Evolutionary conservation across 75 land plant genomes (phyloP).

Genomic region (Cunninghamia lanceolata): DNA sequence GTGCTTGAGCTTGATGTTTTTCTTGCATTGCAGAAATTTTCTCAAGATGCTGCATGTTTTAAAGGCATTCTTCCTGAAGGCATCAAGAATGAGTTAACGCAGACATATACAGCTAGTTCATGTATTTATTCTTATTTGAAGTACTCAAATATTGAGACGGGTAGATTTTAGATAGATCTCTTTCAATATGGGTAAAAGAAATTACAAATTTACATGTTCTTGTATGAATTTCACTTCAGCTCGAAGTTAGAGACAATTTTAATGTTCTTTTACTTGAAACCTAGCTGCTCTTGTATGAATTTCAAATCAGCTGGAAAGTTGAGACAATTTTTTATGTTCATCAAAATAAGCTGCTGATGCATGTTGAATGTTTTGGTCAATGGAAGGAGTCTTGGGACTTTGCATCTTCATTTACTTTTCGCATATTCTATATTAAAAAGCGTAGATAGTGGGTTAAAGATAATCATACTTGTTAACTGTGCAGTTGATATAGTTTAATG

Average conservation of each 20-base stretch:
- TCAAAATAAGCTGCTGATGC: too few species aligned
- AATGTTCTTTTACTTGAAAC: too few species aligned
- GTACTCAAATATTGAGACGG: background rate
- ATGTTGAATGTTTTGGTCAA: background rate
- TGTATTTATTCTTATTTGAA: constrained; percentile 1
- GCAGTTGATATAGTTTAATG: background rate
- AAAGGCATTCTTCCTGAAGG: background rate
- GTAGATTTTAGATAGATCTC: background rate
- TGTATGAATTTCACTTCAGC: background rate
- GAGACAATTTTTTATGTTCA: too few species aligned
- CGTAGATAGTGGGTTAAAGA: too few species aligned
- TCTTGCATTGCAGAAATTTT: background rate
- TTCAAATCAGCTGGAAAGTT: too few species aligned
- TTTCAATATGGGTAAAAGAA: background rate
- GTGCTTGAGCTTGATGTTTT: constrained; percentile 3
- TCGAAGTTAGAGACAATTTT: background rate
- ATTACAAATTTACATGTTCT: too few species aligned
- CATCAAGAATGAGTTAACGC: background rate
- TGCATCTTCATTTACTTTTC: too few species aligned
- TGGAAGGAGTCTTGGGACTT: background rate
- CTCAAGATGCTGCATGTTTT: constrained; percentile 3
- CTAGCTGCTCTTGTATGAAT: too few species aligned
- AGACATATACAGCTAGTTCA: constrained; percentile 3
- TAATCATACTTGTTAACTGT: too few species aligned
- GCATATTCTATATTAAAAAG: too few species aligned